Conservation (phyloP, 768 basidiomycete species). For the Pisolithus orientalis region DNA sequence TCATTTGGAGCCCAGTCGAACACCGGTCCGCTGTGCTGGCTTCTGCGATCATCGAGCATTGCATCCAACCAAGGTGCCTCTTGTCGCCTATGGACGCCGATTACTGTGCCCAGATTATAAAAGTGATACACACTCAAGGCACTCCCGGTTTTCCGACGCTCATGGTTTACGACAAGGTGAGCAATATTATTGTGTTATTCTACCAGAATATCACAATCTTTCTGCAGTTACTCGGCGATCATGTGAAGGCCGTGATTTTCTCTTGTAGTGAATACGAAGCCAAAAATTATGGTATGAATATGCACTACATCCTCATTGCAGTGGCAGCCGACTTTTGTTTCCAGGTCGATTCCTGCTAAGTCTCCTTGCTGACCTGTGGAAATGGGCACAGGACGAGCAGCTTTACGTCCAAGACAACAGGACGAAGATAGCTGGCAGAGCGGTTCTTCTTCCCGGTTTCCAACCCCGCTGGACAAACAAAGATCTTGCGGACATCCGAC, state of each 20-base stretch:
- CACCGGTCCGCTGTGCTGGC: slow-evolving; percentile 43
- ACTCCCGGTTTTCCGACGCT: slow-evolving; percentile 86
- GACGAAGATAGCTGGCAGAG: slow-evolving; percentile 55
- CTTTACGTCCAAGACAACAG: slow-evolving; percentile 69
- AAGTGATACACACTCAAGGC: slow-evolving; percentile 80
- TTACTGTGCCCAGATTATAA: slow-evolving; percentile 88
- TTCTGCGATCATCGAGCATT: slow-evolving; percentile 75
- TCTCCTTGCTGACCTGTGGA: slow-evolving; percentile 68
- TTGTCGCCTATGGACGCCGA: slow-evolving; percentile 97
- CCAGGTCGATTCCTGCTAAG: slow-evolving; percentile 83
- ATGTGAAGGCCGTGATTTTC: slow-evolving; percentile 79
- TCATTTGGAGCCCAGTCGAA: slow-evolving; percentile 18
- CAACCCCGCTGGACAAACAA: slow-evolving; percentile 48
- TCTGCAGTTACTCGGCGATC: slow-evolving; percentile 75
- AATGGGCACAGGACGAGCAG: slow-evolving; percentile 75
- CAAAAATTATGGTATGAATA: slow-evolving; percentile 74
- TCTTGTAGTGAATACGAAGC: slow-evolving; percentile 96
- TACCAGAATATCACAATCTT: neutral
- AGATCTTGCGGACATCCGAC: slow-evolving; percentile 29
- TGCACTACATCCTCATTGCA: neutral
- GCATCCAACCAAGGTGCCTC: slow-evolving; percentile 86
- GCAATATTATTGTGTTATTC: slow-evolving; percentile 3
- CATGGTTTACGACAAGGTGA: slow-evolving; percentile 76
- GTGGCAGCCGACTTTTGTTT: slow-evolving; percentile 1
- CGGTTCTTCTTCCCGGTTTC: slow-evolving; percentile 63